phyloP scores from a whole-genome alignment of 106 monocot species.

The Triglochin maritima region DNA sequence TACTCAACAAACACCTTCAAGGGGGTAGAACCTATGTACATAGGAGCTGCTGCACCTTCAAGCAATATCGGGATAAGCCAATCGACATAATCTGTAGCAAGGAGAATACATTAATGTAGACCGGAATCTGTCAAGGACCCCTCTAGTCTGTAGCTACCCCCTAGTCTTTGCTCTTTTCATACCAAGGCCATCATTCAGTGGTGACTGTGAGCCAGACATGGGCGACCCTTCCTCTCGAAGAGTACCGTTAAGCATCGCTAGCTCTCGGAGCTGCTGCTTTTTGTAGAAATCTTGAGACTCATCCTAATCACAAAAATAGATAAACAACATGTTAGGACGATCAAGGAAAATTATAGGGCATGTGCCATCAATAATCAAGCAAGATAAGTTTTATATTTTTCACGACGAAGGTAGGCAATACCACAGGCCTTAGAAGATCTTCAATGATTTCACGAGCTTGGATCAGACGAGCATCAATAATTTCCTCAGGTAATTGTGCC shows the following conservation, averaged over 20 bases:
- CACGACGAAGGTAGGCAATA: slow-evolving; percentile 7
- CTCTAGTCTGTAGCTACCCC: slow-evolving; percentile 13
- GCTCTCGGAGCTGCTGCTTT: slow-evolving; percentile 94
- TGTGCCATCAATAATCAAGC: too few species aligned
- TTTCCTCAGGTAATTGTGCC: slow-evolving; percentile 76
- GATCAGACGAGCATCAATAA: slow-evolving; percentile 62
- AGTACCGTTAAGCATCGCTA: slow-evolving; percentile 84
- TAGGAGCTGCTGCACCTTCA: too few species aligned
- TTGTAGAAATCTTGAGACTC: slow-evolving; percentile 92
- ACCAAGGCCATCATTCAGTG: slow-evolving; percentile 64
- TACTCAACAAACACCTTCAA: too few species aligned
- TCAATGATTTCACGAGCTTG: slow-evolving; percentile 81
- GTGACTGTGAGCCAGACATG: slow-evolving; percentile 73
- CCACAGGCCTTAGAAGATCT: slow-evolving; percentile 92
- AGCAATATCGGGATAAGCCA: too few species aligned
- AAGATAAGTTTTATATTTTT: too few species aligned
- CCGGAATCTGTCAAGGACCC: too few species aligned
- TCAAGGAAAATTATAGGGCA: not conserved
- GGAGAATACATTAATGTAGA: too few species aligned
- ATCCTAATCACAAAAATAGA: slow-evolving; percentile 33
- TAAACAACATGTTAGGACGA: not conserved
- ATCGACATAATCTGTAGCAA: too few species aligned
- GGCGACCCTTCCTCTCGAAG: slow-evolving; percentile 70
- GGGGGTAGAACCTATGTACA: too few species aligned
- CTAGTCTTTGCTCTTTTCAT: slow-evolving; percentile 96